Percentiles rank a stretch among this genome's conserved stretches.
Evolutionary conservation across 352 stramenopile genomes (phyloP).

Genomic region (Phytophthora sp.): DNA sequence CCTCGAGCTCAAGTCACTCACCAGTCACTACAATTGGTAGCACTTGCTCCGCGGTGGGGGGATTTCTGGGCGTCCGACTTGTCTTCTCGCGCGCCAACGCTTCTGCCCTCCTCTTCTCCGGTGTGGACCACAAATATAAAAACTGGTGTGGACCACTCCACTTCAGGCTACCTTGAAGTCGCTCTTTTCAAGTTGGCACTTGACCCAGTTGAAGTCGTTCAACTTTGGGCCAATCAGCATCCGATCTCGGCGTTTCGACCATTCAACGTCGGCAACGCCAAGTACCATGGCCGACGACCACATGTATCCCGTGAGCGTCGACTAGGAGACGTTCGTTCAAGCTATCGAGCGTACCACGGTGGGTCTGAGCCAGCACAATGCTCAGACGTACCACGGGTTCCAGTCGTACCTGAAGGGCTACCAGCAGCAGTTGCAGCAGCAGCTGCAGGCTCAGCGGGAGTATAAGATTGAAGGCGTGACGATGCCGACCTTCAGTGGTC

Average conservation of each 20-base stretch:
- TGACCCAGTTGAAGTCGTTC: too few species aligned
- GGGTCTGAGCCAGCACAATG: background rate
- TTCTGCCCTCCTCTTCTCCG: too few species aligned
- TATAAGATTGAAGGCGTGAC: slow-evolving; percentile 8
- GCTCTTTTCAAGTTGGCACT: too few species aligned
- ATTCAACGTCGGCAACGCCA: background rate
- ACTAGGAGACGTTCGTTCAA: background rate
- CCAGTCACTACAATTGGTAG: slow-evolving; percentile 5
- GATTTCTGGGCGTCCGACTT: too few species aligned
- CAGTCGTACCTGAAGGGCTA: background rate
- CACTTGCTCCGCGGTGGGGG: background rate
- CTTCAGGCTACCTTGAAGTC: too few species aligned
- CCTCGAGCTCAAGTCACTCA: too few species aligned
- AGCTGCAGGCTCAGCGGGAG: background rate
- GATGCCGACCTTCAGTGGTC: slow-evolving; percentile 16
- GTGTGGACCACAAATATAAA: too few species aligned
- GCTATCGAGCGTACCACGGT: background rate
- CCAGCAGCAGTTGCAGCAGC: background rate
- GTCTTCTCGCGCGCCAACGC: too few species aligned
- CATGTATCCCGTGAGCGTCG: background rate
- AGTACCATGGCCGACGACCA: background rate
- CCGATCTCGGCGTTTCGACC: background rate
- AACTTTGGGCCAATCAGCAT: background rate
- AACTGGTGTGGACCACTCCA: too few species aligned
- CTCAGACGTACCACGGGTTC: background rate